These are phyloP conservation scores for Saposhnikovia divaricata DNA, from an alignment of 129 eudicot species.

Conservation along the genomic window DNA sequence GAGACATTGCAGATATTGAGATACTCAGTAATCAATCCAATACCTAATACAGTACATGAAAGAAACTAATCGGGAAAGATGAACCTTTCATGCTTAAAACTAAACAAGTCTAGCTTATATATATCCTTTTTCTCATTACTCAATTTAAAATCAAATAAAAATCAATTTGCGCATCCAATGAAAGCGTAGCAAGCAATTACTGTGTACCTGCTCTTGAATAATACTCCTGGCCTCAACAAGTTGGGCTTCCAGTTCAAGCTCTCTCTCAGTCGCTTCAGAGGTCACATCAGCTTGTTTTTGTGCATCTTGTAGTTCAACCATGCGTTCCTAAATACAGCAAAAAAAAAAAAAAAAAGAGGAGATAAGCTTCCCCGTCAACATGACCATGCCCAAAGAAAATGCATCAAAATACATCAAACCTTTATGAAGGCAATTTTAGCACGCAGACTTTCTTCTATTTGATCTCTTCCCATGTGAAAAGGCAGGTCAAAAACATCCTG, in stretches of 20 bases:
- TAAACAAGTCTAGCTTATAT: background rate
- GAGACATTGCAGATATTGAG: background rate
- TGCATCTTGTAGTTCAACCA: slow-evolving; percentile 96
- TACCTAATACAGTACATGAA: background rate
- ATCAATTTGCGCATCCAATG: background rate
- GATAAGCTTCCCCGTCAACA: background rate
- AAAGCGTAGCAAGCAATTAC: background rate
- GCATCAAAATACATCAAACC: slow-evolving; percentile 24
- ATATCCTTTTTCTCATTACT: background rate
- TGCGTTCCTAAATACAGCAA: slow-evolving; percentile 57
- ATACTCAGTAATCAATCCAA: background rate
- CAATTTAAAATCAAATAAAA: background rate
- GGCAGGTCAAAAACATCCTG: slow-evolving; percentile 99
- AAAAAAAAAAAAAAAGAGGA: background rate
- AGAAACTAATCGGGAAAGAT: background rate
- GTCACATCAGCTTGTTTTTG: slow-evolving; percentile 92
- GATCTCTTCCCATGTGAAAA: slow-evolving; percentile 92
- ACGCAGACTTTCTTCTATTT: slow-evolving; percentile 92
- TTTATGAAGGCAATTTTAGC: slow-evolving; percentile 82
- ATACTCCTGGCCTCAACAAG: slow-evolving; percentile 99
- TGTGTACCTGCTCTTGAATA: slow-evolving; percentile 89
- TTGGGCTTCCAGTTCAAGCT: slow-evolving; percentile 98
- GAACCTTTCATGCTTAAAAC: background rate
- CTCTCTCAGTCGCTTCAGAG: slow-evolving; percentile 95
- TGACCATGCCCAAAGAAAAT: background rate